Conservation (phyloP, 768 basidiomycete species). For the Coprinellus micaceus region DNA sequence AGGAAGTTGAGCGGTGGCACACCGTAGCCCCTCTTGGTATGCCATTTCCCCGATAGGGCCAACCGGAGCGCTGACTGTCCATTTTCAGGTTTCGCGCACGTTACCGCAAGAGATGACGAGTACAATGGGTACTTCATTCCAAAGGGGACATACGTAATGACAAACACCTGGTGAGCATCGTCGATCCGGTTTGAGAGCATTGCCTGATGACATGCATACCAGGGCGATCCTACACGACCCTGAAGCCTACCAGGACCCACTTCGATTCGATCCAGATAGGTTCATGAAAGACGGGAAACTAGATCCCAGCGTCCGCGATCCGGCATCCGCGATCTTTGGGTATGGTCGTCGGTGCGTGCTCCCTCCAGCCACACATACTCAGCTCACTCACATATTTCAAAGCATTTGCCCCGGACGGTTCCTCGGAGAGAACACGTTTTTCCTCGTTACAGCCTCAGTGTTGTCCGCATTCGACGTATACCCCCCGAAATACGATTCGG, state of each 20-base stretch:
- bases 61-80: not conserved
- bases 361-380: not conserved
- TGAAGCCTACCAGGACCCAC: not conserved
- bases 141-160: not conserved
- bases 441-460: constrained; percentile 4
- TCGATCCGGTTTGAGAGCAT: not conserved
- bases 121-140: constrained; percentile 6
- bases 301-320: constrained; percentile 22
- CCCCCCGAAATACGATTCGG: constrained; percentile 3
- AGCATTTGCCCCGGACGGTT: constrained; percentile 10
- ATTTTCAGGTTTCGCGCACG: not conserved
- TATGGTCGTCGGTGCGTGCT: constrained; percentile 26
- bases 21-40: constrained; percentile 30
- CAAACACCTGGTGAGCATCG: not conserved
- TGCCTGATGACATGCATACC: not conserved
- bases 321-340: constrained; percentile 25
- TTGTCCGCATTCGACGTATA: constrained; percentile 17
- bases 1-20: constrained; percentile 35
- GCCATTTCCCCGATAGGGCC: constrained; percentile 1
- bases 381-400: not conserved
- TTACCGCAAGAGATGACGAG: not conserved
- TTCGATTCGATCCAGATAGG: constrained; percentile 6
- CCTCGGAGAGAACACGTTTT: constrained; percentile 2
- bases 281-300: constrained; percentile 11
- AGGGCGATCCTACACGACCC: constrained; percentile 4